Percentiles rank a stretch among this genome's conserved stretches.
Conservation (phyloP, 164 flowering plant species). For the Macadamia tetraphylla region DNA sequence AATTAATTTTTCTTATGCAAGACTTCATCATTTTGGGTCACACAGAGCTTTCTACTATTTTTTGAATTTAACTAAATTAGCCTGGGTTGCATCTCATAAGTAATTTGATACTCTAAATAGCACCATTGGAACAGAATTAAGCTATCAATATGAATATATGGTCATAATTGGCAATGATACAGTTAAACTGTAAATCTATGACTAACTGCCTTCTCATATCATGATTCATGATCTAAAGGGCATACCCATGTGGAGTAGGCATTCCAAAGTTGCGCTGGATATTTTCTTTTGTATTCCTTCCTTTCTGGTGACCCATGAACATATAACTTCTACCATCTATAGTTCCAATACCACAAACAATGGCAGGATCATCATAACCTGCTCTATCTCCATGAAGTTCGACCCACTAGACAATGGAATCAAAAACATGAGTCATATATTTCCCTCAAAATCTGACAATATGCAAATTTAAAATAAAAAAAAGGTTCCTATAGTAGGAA, state of each 20-base stretch:
- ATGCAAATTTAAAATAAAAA: background rate
- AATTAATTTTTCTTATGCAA: no score
- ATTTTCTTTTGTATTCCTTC: conserved; percentile 93
- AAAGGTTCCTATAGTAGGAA: background rate
- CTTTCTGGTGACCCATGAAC: conserved; percentile 98
- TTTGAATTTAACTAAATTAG: no score
- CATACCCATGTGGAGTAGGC: conserved; percentile 99
- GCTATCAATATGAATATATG: background rate
- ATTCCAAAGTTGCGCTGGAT: conserved; percentile 95
- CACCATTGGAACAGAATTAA: background rate
- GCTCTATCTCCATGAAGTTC: conserved; percentile 99
- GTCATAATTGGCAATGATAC: no score
- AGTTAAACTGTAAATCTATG: no score
- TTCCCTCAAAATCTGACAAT: background rate
- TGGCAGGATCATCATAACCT: conserved; percentile 96
- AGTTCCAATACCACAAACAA: conserved; percentile 86
- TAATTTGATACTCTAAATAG: background rate
- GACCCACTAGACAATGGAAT: conserved; percentile 55
- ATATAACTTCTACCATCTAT: conserved; percentile 76
- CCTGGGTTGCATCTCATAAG: background rate
- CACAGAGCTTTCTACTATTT: background rate
- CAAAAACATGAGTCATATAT: background rate
- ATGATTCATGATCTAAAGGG: background rate
- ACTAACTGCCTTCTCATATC: no score
- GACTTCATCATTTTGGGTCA: background rate